phyloP scores from a whole-genome alignment of 1,139 yeast species.

The Blastobotrys malaysiensis region DNA sequence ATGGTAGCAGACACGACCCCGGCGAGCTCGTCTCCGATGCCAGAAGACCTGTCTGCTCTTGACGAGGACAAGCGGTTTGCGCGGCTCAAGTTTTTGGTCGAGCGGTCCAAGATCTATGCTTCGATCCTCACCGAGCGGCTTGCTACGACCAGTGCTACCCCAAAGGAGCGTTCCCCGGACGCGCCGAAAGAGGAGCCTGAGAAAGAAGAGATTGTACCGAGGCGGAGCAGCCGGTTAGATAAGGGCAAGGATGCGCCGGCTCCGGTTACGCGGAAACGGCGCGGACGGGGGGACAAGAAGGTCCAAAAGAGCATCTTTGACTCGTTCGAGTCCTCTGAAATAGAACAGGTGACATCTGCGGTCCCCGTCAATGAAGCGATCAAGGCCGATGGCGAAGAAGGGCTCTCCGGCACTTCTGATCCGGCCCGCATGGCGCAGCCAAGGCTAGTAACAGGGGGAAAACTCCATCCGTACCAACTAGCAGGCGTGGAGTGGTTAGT shows the following conservation, averaged over 20 bases:
- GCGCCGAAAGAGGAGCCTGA: neutral
- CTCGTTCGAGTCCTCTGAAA: neutral
- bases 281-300: slow-evolving; percentile 10
- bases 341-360: neutral
- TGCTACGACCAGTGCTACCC: slow-evolving; percentile 13
- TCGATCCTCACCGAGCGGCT: slow-evolving; percentile 76
- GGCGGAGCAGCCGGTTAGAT: slow-evolving; percentile 1
- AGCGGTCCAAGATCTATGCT: slow-evolving; percentile 79
- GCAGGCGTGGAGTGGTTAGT: slow-evolving; percentile 90
- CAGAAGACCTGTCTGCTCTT: slow-evolving; percentile 13
- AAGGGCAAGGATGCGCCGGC: neutral
- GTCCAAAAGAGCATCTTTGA: slow-evolving; percentile 15
- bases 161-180: slow-evolving; percentile 4
- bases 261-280: neutral
- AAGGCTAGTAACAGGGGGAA: slow-evolving; percentile 55
- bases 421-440: slow-evolving; percentile 48
- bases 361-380: neutral
- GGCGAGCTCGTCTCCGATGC: neutral
- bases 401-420: neutral
- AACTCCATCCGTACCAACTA: slow-evolving; percentile 74
- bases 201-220: neutral
- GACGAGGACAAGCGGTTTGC: slow-evolving; percentile 45
- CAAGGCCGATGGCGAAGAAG: neutral
- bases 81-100: slow-evolving; percentile 64
- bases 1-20: neutral